These are phyloP conservation scores for Neurospora crassa DNA, from an alignment of 2,329 filamentous ascomycete genomes.

Conservation along the genomic window DNA sequence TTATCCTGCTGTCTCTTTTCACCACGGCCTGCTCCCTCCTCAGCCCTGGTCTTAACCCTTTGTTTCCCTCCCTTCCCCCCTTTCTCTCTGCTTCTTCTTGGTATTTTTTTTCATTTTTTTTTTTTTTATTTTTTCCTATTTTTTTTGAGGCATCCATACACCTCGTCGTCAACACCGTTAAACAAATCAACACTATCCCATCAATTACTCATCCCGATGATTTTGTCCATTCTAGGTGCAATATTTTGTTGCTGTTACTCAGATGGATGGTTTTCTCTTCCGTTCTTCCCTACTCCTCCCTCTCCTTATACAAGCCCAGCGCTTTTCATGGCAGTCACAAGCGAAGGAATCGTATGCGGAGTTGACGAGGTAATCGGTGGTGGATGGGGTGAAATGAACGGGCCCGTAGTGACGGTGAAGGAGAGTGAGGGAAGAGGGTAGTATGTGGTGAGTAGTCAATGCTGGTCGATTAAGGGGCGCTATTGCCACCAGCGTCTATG, in stretches of 20 bases:
- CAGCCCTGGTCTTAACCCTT: background rate
- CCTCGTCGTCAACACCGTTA: background rate
- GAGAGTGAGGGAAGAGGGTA: background rate
- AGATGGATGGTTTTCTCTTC: background rate
- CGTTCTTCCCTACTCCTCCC: background rate
- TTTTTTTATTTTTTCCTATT: no score
- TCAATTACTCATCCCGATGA: background rate
- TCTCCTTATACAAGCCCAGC: background rate
- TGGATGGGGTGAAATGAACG: background rate
- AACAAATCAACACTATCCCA: background rate
- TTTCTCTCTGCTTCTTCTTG: background rate
- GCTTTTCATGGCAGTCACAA: background rate
- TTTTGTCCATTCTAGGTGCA: background rate
- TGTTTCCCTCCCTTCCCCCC: background rate
- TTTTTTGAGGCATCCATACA: background rate
- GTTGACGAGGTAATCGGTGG: background rate
- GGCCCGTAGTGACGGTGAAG: background rate
- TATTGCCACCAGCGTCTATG: background rate
- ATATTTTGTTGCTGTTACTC: background rate
- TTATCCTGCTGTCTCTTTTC: background rate
- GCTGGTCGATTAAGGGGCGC: background rate
- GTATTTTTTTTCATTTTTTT: background rate
- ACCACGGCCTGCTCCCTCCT: background rate
- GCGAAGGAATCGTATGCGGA: background rate
- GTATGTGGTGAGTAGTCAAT: no score